Conservation (phyloP, 129 eudicot species). For the Artemisia tridentata region DNA sequence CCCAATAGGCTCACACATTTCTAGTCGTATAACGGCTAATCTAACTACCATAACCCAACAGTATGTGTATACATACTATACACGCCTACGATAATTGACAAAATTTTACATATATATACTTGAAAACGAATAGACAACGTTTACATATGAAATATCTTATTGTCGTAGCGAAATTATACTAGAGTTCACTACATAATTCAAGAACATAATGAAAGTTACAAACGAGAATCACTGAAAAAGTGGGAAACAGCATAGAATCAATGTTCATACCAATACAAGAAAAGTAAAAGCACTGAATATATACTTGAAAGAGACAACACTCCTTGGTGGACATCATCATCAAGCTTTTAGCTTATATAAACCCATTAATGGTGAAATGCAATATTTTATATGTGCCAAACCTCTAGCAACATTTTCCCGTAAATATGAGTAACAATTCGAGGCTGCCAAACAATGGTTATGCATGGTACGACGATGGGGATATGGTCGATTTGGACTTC, state of each 20-base stretch:
- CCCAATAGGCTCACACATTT: too few species aligned
- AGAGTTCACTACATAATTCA: too few species aligned
- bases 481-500: not conserved
- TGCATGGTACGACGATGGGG: slow-evolving; percentile 1
- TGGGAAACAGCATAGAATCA: not conserved
- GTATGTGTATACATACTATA: too few species aligned
- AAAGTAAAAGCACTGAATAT: slow-evolving; percentile 13
- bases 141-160: too few species aligned
- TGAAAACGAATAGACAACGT: too few species aligned
- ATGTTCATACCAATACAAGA: not conserved
- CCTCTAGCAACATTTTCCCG: not conserved
- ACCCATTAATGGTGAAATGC: not conserved
- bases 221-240: slow-evolving; percentile 5
- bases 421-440: slow-evolving; percentile 5
- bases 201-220: not conserved
- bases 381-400: not conserved
- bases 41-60: too few species aligned
- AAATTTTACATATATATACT: too few species aligned
- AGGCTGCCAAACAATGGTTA: not conserved
- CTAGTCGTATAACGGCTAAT: too few species aligned
- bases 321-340: not conserved
- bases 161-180: too few species aligned
- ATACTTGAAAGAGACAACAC: slow-evolving; percentile 10
- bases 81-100: too few species aligned
- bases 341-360: not conserved